Conservation (phyloP, 2,329 filamentous ascomycete genomes). For the Ophiostoma pallidulum region DNA sequence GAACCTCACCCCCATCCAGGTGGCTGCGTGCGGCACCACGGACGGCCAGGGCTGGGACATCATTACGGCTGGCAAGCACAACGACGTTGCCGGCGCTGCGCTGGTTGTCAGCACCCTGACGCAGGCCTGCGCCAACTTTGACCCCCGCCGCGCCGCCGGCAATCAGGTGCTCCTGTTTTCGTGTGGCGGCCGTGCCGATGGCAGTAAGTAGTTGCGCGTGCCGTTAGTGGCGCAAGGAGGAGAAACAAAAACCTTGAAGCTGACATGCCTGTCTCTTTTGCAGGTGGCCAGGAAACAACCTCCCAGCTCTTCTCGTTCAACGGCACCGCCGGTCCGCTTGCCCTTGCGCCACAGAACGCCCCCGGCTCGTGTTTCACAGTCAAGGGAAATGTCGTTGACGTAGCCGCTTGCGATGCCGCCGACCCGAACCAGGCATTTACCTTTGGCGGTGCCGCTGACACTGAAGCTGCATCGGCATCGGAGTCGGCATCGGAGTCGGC, state of each 20-base stretch:
- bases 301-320: conserved; percentile 44
- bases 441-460: conserved; percentile 18
- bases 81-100: conserved; percentile 35
- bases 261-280: background rate
- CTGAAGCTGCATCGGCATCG: background rate
- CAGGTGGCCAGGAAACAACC: conserved; percentile 37
- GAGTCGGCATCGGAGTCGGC: background rate
- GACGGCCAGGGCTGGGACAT: conserved; percentile 38
- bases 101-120: conserved; percentile 48
- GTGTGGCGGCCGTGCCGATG: conserved; percentile 48
- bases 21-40: conserved; percentile 33
- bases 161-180: conserved; percentile 48
- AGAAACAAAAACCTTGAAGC: no score
- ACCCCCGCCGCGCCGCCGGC: conserved; percentile 39
- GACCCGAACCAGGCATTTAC: conserved; percentile 36
- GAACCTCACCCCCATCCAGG: conserved; percentile 37
- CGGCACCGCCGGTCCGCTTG: conserved; percentile 31
- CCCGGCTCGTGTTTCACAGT: conserved; percentile 37
- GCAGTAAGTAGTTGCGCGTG: conserved; percentile 24
- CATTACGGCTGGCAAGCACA: conserved; percentile 42
- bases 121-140: conserved; percentile 50
- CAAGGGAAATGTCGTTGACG: conserved; percentile 33
- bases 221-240: no score
- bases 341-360: conserved; percentile 37
- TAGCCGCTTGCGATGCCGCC: conserved; percentile 32